Evolutionary conservation across 257 asterid genomes (phyloP), one percentile per base, ranked within the genome.

Genomic region (Jaltomata sinuosa): DNA sequence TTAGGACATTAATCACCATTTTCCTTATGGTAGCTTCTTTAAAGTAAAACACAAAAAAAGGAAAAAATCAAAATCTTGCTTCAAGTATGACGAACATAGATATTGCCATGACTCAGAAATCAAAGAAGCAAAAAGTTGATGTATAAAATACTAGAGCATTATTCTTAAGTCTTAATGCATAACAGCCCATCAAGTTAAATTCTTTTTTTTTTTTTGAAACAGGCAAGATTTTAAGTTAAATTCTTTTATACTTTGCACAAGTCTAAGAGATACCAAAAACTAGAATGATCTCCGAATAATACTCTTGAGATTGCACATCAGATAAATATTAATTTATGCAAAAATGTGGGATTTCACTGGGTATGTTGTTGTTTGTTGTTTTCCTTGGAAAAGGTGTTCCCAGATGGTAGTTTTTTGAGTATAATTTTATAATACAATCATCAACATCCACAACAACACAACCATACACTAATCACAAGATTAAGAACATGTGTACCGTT

Each of bases 401-500:
- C 79, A 69, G 1, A 10, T 69, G 5, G 38, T 21, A 69, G 53
- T 31, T 69, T 9, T 4, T 36, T 10, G 8, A 21, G 21, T 71
- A 40, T 71, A 40, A 40, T 71, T 68, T 68, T 64, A n/a, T n/a
- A 9, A 53, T 67, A 69, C 31, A 50, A n/a, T 52, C 79, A 50
- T 50, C 52, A 69, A 69, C 22, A 65, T 69, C 59, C 52, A 72
- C 22, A 72, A 52, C 6, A n/a, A 83, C n/a, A 34, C 76, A 86
- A 7, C 25, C 38, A 83, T 79, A 47, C 27, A 45, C 40, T 14
- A 3, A 25, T 14, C 59, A 77, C 62, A 76, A 27, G 62, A 77
- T 77, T 49, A 77, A 81, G 36, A 76, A 85, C 59, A 78, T 29
- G 22, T 40, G 81, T 95, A 97, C 99, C 97, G 91, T 93, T 89